Conservation (phyloP, 352 stramenopile species). For the Phytophthora constricta region DNA sequence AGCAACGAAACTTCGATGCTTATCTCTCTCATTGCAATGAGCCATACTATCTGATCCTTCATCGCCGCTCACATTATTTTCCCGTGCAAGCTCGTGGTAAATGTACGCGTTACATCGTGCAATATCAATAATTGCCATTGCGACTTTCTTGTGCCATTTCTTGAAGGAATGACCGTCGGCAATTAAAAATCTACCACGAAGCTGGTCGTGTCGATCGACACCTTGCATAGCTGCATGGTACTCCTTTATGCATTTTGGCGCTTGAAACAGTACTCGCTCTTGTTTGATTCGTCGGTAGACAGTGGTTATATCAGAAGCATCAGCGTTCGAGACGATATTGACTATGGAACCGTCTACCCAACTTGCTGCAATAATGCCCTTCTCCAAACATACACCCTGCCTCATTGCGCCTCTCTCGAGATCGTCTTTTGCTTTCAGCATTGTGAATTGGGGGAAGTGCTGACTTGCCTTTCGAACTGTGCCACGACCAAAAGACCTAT, state of each 20-base stretch:
- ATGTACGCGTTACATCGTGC: conserved; percentile 27
- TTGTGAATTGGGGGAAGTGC: conserved; percentile 26
- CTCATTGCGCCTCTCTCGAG: conserved; percentile 10
- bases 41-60: background rate
- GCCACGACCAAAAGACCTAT: conserved; percentile 26
- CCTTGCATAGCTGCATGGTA: conserved; percentile 49
- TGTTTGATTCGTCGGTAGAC: conserved; percentile 23
- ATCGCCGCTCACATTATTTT: background rate
- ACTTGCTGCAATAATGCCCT: conserved; percentile 31
- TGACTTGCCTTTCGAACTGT: conserved; percentile 22
- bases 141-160: conserved; percentile 42
- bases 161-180: conserved; percentile 33
- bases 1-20: conserved; percentile 1
- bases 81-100: background rate
- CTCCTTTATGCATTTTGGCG: conserved; percentile 30
- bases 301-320: conserved; percentile 15
- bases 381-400: conserved; percentile 17
- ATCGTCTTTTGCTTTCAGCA: conserved; percentile 5
- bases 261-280: conserved; percentile 9
- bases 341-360: conserved; percentile 36
- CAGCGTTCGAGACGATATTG: conserved; percentile 33
- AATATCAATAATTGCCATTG: conserved; percentile 26
- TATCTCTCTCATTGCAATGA: background rate
- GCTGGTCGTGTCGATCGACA: conserved; percentile 25
- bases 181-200: conserved; percentile 31